A percentile compares a stretch with the other conserved stretches of the same genome.
These are phyloP conservation scores for Tetraselmis striata DNA, from an alignment of 139 green algal species.

Conservation along the genomic window DNA sequence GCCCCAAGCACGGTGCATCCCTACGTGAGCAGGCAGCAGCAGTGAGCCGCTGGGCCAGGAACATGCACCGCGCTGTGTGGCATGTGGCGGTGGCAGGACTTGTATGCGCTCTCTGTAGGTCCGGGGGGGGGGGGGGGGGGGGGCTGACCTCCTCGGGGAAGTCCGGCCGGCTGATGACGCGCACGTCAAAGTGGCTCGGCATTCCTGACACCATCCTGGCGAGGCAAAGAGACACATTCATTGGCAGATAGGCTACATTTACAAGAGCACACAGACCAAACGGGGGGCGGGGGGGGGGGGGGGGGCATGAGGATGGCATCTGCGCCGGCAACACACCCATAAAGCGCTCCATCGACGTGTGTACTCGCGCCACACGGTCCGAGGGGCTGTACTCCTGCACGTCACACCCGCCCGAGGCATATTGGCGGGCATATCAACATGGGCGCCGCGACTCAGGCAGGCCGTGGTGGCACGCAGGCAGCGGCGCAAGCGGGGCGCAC, in stretches of 20 bases:
- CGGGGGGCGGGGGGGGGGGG: no score
- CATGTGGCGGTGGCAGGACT: background rate
- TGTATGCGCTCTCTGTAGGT: background rate
- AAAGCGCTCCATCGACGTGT: background rate
- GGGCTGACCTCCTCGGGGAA: background rate
- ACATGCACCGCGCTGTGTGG: background rate
- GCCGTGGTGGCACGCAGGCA: no score
- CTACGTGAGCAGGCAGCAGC: background rate
- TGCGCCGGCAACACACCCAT: background rate
- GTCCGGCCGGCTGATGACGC: background rate
- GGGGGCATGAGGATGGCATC: background rate
- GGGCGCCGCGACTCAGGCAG: no score
- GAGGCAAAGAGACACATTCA: no score
- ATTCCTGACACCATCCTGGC: background rate
- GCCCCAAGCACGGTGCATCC: background rate
- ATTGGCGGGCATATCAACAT: no score
- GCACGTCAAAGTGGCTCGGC: background rate
- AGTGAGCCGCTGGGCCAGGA: background rate
- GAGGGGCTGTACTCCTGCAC: background rate
- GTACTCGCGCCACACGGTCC: background rate
- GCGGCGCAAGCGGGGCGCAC: no score
- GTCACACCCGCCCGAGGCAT: no score
- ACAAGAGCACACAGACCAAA: background rate
- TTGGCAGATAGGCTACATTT: no score
- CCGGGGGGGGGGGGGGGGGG: no score